Evolutionary conservation across 352 stramenopile species (phyloP).

Genomic region (Phytopythium montanum): DNA sequence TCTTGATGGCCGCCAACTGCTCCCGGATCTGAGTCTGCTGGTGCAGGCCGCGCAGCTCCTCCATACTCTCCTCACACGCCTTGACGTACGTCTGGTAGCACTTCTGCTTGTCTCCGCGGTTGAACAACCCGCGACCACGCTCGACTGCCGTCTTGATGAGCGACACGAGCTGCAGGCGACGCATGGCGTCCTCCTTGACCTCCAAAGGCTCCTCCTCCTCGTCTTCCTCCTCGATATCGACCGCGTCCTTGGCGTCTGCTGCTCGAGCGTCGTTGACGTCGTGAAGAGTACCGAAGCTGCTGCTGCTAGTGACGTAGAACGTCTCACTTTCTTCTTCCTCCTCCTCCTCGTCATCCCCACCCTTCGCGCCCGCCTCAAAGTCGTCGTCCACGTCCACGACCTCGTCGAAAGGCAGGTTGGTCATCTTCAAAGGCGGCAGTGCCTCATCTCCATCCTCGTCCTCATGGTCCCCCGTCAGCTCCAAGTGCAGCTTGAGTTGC

Average conservation of each 20-base stretch:
- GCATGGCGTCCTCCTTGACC: slow-evolving; percentile 38
- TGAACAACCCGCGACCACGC: slow-evolving; percentile 67
- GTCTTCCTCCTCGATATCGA: slow-evolving; percentile 20
- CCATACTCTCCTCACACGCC: slow-evolving; percentile 37
- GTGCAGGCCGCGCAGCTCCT: slow-evolving; percentile 35
- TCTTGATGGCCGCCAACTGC: slow-evolving; percentile 27
- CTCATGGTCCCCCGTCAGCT: slow-evolving; percentile 36
- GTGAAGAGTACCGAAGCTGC: neutral
- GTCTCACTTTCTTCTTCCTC: slow-evolving; percentile 11
- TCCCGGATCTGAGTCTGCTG: slow-evolving; percentile 23
- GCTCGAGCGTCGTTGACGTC: slow-evolving; percentile 14
- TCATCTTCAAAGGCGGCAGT: slow-evolving; percentile 16
- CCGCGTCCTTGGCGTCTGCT: slow-evolving; percentile 14
- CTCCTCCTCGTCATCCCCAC: slow-evolving; percentile 5
- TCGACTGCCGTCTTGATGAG: slow-evolving; percentile 48
- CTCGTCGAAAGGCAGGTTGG: slow-evolving; percentile 12
- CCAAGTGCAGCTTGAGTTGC: slow-evolving; percentile 48
- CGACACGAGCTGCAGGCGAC: slow-evolving; percentile 32
- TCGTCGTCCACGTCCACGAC: slow-evolving; percentile 11
- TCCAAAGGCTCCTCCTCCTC: slow-evolving; percentile 23
- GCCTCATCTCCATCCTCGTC: slow-evolving; percentile 8
- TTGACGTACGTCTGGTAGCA: slow-evolving; percentile 68
- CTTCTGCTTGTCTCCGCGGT: slow-evolving; percentile 68
- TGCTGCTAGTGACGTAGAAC: slow-evolving; percentile 10
- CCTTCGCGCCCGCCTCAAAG: slow-evolving; percentile 12